Conservation (phyloP, 371 early-diverging fungal species). For the Conidiobolus incongruus region DNA sequence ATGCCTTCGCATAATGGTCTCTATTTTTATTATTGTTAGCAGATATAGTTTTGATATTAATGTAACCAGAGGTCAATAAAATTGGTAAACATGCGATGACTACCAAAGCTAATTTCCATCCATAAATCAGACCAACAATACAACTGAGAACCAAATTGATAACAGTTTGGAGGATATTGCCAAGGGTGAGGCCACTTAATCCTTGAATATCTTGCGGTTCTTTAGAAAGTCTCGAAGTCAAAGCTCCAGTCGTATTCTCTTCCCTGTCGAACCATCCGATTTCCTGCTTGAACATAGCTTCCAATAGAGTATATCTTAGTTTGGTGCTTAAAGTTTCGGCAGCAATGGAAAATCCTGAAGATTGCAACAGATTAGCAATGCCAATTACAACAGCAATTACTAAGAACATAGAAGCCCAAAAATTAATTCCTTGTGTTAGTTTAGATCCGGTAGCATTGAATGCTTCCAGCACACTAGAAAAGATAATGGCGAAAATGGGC, state of each 20-base stretch:
- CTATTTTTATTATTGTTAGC: slow-evolving; percentile 5
- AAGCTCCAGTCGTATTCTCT: no score
- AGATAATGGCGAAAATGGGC: slow-evolving; percentile 25
- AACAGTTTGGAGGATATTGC: slow-evolving; percentile 7
- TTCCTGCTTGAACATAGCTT: no score
- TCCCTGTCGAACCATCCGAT: no score
- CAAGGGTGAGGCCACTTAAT: slow-evolving; percentile 12
- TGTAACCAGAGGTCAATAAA: slow-evolving; percentile 7
- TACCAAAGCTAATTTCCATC: slow-evolving; percentile 44
- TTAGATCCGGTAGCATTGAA: slow-evolving; percentile 11
- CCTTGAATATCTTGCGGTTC: no score
- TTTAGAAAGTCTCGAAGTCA: no score
- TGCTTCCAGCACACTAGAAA: slow-evolving; percentile 20
- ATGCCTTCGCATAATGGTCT: not conserved
- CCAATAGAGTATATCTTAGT: slow-evolving; percentile 24
- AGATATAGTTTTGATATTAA: slow-evolving; percentile 7
- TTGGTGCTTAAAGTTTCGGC: slow-evolving; percentile 34
- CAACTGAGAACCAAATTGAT: slow-evolving; percentile 3
- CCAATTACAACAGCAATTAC: slow-evolving; percentile 27
- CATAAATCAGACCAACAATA: slow-evolving; percentile 42
- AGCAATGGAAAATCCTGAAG: slow-evolving; percentile 16
- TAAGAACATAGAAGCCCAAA: slow-evolving; percentile 57
- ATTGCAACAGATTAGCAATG: slow-evolving; percentile 15
- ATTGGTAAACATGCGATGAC: slow-evolving; percentile 27
- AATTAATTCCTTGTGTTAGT: slow-evolving; percentile 24